A percentile compares a stretch with the other conserved stretches of the same genome.
Evolutionary conservation across 2,329 filamentous ascomycete genomes (phyloP).

Genomic region (Dryadomyces sulphureus): DNA sequence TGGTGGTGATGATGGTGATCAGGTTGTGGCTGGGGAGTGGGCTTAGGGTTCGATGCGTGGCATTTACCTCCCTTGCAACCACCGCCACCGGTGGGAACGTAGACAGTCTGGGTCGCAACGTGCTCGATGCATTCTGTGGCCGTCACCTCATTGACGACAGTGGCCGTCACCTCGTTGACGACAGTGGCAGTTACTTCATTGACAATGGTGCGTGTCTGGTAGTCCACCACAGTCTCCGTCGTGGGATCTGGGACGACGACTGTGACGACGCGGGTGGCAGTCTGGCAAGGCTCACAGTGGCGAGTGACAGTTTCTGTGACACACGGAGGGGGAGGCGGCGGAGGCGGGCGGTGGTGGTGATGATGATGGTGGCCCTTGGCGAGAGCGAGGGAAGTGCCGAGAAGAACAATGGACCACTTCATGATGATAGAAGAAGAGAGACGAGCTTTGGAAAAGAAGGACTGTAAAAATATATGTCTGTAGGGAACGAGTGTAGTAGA

Average conservation of each 20-base stretch:
- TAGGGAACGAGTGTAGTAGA: background rate
- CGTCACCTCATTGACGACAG: background rate
- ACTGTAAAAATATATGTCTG: background rate
- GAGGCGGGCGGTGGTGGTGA: background rate
- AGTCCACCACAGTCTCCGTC: background rate
- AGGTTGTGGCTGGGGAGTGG: background rate
- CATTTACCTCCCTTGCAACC: background rate
- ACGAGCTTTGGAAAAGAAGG: background rate
- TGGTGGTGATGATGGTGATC: background rate
- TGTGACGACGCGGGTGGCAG: background rate
- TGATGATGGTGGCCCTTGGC: constrained; percentile 4
- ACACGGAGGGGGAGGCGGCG: background rate
- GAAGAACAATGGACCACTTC: constrained; percentile 8
- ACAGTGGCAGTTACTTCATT: background rate
- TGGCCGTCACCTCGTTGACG: background rate
- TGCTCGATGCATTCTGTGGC: background rate
- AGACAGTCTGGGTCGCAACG: background rate
- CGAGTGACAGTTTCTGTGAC: constrained; percentile 1
- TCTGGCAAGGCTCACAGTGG: constrained; percentile 1
- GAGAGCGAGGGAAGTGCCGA: constrained; percentile 7
- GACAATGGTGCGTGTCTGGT: background rate
- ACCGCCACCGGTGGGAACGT: background rate
- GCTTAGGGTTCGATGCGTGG: background rate
- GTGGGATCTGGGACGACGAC: constrained; percentile 1
- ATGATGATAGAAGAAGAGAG: constrained; percentile 5